A percentile compares a stretch with the other conserved stretches of the same genome.
Evolutionary conservation across 1,139 yeast species (phyloP).

Genomic region (Candida tetrigidarum): DNA sequence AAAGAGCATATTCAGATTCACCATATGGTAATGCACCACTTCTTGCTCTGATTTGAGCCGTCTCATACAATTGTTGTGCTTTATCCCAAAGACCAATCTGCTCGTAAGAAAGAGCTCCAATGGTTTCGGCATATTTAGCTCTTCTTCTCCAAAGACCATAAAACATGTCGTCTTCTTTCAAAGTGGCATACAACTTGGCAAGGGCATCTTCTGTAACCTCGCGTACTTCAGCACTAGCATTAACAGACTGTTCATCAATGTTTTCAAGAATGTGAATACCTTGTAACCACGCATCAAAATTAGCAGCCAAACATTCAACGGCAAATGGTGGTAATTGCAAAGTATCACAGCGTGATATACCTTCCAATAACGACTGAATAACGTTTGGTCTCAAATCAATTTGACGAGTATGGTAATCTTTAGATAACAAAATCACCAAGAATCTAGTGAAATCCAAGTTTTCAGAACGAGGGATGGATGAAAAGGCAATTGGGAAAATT

Average conservation of each 20-base stretch:
- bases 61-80: constrained; percentile 91
- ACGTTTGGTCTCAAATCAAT: constrained; percentile 88
- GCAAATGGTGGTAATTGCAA: constrained; percentile 94
- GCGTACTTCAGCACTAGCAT: constrained; percentile 72
- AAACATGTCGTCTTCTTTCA: constrained; percentile 96
- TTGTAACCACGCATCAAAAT: constrained; percentile 92
- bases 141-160: constrained; percentile 98
- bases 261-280: constrained; percentile 83
- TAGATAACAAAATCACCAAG: constrained; percentile 77
- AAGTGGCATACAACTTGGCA: constrained; percentile 82
- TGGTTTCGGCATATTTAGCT: constrained; percentile 92
- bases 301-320: constrained; percentile 83
- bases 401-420: constrained; percentile 91
- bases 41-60: constrained; percentile 97
- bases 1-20: constrained; percentile 90
- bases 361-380: constrained; percentile 81
- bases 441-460: constrained; percentile 82
- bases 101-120: constrained; percentile 90
- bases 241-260: constrained; percentile 66
- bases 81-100: constrained; percentile 96
- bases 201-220: constrained; percentile 92
- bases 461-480: constrained; percentile 76
- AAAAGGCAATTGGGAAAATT: constrained; percentile 80
- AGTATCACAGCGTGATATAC: constrained; percentile 72
- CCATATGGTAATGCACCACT: constrained; percentile 96